Conservation (phyloP, 805 yeast genomes). For the Cyberlindnera suaveolens region DNA sequence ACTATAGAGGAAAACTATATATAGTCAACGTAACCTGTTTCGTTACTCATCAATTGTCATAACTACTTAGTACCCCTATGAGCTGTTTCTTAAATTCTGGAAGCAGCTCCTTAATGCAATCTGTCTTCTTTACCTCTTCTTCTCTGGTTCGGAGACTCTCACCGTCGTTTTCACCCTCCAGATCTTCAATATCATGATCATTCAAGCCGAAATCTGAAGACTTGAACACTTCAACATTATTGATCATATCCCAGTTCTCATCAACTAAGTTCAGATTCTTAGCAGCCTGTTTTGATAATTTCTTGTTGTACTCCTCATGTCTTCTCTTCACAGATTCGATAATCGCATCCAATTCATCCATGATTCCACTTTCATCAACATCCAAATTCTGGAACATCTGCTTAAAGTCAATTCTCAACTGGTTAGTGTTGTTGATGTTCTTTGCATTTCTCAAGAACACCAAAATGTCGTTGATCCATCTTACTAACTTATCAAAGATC, state of each 20-base stretch:
- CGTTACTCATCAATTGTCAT: background rate
- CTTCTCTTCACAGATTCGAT: constrained; percentile 31
- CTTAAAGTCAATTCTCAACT: constrained; percentile 40
- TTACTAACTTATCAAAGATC: constrained; percentile 63
- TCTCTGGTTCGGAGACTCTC: background rate
- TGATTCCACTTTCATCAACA: constrained; percentile 25
- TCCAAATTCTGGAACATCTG: constrained; percentile 23
- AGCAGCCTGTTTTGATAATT: constrained; percentile 16
- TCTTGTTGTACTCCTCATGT: constrained; percentile 26
- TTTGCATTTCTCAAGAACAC: constrained; percentile 59
- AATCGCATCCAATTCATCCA: constrained; percentile 33
- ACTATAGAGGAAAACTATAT: too few relatives aligned
- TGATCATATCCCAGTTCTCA: constrained; percentile 38
- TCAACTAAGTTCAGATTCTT: constrained; percentile 22
- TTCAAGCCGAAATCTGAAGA: constrained; percentile 42
- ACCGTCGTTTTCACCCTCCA: constrained; percentile 22
- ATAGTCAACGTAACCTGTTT: too few relatives aligned
- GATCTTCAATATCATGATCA: constrained; percentile 42
- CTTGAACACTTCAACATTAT: constrained; percentile 34
- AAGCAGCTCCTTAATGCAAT: background rate
- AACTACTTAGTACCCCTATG: background rate
- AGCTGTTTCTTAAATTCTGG: constrained; percentile 1
- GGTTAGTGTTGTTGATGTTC: constrained; percentile 24
- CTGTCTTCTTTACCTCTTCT: background rate
- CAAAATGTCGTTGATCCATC: constrained; percentile 69